A percentile compares a stretch with the other conserved stretches of the same genome.
Evolutionary conservation across 2,329 filamentous ascomycete species (phyloP).

Genomic region (Rhytidhysteron rufulum): DNA sequence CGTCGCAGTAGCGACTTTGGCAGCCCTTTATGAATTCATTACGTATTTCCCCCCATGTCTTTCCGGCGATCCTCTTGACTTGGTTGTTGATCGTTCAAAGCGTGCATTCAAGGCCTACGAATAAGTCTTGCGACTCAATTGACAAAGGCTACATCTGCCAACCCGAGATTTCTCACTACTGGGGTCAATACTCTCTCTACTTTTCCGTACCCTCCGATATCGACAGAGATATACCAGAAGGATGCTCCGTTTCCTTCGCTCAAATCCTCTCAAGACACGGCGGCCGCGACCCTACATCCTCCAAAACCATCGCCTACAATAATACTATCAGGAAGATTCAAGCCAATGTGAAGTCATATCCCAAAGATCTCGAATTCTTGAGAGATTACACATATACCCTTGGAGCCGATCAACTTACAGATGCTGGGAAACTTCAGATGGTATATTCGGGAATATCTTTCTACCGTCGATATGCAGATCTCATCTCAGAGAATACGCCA

Average conservation of each 20-base stretch:
- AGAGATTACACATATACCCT: conserved; percentile 67
- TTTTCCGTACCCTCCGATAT: conserved; percentile 70
- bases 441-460: conserved; percentile 72
- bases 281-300: conserved; percentile 71
- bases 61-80: conserved; percentile 4
- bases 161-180: conserved; percentile 60
- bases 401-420: conserved; percentile 65
- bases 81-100: conserved; percentile 15
- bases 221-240: conserved; percentile 55
- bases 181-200: conserved; percentile 87
- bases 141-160: conserved; percentile 61
- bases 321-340: conserved; percentile 65
- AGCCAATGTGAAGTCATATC: conserved; percentile 51
- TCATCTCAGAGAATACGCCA: conserved; percentile 57
- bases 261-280: conserved; percentile 82
- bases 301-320: conserved; percentile 63
- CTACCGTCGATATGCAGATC: conserved; percentile 65
- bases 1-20: conserved; percentile 14
- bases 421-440: conserved; percentile 66
- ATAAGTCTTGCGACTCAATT: conserved; percentile 49
- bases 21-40: conserved; percentile 20
- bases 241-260: conserved; percentile 75
- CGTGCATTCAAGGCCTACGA: background rate
- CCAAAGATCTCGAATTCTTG: conserved; percentile 65
- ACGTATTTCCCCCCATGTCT: conserved; percentile 14